phyloP scores from a whole-genome alignment of 1,284 basidiomycete species.

The Naganishia liquefaciens region DNA sequence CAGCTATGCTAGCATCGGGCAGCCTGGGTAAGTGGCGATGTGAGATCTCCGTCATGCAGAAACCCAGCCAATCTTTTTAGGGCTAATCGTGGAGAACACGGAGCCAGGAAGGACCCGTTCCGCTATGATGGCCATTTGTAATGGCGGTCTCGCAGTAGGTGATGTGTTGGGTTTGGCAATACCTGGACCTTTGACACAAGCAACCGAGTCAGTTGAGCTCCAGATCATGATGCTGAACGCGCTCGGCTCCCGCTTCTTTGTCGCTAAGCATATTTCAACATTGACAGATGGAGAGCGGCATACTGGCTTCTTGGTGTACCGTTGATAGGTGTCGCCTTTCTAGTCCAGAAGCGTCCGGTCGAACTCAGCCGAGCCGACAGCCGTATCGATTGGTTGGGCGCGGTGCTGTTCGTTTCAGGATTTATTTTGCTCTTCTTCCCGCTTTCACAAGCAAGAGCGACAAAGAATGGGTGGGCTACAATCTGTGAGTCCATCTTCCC shows the following conservation, averaged over 20 bases:
- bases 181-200: background rate
- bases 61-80: too few relatives aligned
- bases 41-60: too few relatives aligned
- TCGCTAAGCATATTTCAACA: too few relatives aligned
- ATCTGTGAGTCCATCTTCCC: background rate
- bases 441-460: constrained; percentile 1
- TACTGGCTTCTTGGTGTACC: constrained; percentile 4
- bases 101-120: constrained; percentile 1
- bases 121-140: background rate
- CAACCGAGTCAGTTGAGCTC: constrained; percentile 1
- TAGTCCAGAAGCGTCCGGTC: constrained; percentile 1
- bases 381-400: constrained; percentile 10
- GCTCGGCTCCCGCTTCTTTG: too few relatives aligned
- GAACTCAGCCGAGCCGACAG: background rate
- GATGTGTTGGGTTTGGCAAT: background rate
- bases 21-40: constrained; percentile 2
- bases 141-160: constrained; percentile 2
- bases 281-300: constrained; percentile 3
- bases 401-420: background rate
- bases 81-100: constrained; percentile 8
- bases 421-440: constrained; percentile 4
- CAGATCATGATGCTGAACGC: background rate
- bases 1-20: background rate
- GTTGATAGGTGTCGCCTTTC: background rate
- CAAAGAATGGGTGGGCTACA: constrained; percentile 6